Evolutionary conservation across 129 eudicot species (phyloP).

Genomic region (Saussurea involucrata): DNA sequence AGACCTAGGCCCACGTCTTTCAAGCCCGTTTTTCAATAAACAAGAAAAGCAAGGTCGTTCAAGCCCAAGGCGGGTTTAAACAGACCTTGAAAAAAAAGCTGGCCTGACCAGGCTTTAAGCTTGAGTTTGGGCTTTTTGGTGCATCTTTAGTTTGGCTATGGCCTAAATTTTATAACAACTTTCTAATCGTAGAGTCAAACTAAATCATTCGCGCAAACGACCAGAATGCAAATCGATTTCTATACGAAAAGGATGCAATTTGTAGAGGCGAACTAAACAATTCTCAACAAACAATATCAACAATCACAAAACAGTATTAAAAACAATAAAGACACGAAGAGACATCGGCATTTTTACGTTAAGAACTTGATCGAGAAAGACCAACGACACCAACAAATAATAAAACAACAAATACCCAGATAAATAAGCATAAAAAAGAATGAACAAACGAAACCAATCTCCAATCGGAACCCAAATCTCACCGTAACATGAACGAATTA

Average conservation of each 20-base stretch:
- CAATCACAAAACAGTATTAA: neutral
- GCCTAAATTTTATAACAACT: neutral
- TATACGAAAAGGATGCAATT: neutral
- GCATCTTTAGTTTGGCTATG: neutral
- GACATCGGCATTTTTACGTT: neutral
- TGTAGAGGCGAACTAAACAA: neutral
- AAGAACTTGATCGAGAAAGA: neutral
- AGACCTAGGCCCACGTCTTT: neutral
- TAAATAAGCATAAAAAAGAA: slow-evolving; percentile 16
- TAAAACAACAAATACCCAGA: neutral
- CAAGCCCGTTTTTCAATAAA: neutral
- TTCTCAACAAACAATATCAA: neutral
- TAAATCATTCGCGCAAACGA: neutral
- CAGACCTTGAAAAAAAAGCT: neutral
- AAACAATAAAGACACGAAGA: neutral
- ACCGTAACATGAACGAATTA: slow-evolving; percentile 39
- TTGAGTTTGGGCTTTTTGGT: neutral
- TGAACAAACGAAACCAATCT: slow-evolving; percentile 24
- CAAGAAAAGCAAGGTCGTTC: neutral
- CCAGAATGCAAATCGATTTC: neutral
- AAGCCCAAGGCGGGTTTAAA: neutral
- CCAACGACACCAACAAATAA: neutral
- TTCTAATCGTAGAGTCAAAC: neutral
- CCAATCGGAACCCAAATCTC: slow-evolving; percentile 11
- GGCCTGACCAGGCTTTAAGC: neutral